These are phyloP conservation scores for Candida dajiaensis DNA, from an alignment of 805 yeast species.

Conservation along the genomic window DNA sequence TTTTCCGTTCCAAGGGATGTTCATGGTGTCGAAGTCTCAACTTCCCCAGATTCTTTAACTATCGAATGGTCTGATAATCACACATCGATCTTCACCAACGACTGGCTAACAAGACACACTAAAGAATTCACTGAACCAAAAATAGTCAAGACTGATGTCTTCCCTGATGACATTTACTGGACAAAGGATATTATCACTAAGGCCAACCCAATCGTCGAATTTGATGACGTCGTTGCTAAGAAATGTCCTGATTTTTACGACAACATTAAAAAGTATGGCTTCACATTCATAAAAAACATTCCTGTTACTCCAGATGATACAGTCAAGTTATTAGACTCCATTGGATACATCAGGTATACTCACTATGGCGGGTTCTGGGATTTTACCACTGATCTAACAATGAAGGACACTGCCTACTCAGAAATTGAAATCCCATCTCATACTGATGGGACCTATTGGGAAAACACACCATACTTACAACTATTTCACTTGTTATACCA, in stretches of 20 bases:
- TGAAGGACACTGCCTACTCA: constrained; percentile 68
- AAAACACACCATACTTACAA: constrained; percentile 67
- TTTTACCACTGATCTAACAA: constrained; percentile 61
- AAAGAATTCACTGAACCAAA: constrained; percentile 29
- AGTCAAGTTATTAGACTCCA: constrained; percentile 46
- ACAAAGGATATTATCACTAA: constrained; percentile 29
- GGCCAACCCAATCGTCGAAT: constrained; percentile 32
- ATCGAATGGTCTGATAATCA: constrained; percentile 16
- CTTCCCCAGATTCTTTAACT: background rate
- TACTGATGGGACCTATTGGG: constrained; percentile 74
- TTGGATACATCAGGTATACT: constrained; percentile 58
- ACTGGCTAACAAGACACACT: constrained; percentile 20
- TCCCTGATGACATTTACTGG: constrained; percentile 39
- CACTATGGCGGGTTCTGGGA: constrained; percentile 84
- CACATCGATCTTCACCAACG: constrained; percentile 9
- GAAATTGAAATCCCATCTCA: constrained; percentile 58
- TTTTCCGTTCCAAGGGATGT: constrained; percentile 33
- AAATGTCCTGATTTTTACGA: constrained; percentile 13
- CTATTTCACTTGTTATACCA: constrained; percentile 59
- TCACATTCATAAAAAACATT: constrained; percentile 53
- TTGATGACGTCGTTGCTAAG: constrained; percentile 37
- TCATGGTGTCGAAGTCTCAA: constrained; percentile 7
- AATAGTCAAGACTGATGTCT: constrained; percentile 32
- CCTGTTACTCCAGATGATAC: constrained; percentile 59
- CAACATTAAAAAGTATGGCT: constrained; percentile 39